Base-by-base conservation (phyloP, 306 rosid genomes). In the Cicer pinnatifidum region DNA sequence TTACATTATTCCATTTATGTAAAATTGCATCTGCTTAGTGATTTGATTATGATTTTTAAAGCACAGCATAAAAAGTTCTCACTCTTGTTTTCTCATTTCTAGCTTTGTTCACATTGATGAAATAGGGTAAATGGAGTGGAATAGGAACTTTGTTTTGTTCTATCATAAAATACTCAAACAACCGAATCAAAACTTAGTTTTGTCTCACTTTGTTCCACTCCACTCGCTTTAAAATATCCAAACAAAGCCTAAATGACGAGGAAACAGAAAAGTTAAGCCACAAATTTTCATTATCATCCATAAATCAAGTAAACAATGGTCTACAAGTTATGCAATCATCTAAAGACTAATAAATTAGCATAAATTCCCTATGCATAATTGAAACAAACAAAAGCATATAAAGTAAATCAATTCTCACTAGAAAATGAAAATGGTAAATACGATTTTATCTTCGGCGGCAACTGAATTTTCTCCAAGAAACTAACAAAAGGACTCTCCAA, bases 401-500 rank as follows among this genome's bases (percentile, higher is more conserved):
- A 75, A 67, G 39, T 61, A 85, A 81, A 72, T 28, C 50, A 84
- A 82, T n/a, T 75, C 78, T 85, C 87, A 70, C 79, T 81, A 81
- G 84, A 65, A 67, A 76, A 86, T 77, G 73, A 71, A 86, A 83
- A 82, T 37, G 83, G 82, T 83, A 80, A 80, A 83, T 94, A 94
- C 96, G 95, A 83, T 85, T 87, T 88, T 53, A 91, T 91, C 95
- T 88, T 94, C 2, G 85, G 85, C 39, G 96, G 95, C 80, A 91
- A 84, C 63, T 88, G 87, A 84, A 80, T 85, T 59, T 82, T 94
- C 80, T 79, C 86, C 87, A 91, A 79, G 85, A 88, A 91, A 54
- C 81, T 84, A 56, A 78, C 91, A 54, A 94, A 91, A 1, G 89
- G 84, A 72, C 81, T 84, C 78, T 91, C 93, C 93, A 91, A 43